A percentile compares a stretch with the other conserved stretches of the same genome.
These are phyloP conservation scores for Cudoniella acicularis DNA, from an alignment of 495 filamentous ascomycete genomes.

Conservation along the genomic window DNA sequence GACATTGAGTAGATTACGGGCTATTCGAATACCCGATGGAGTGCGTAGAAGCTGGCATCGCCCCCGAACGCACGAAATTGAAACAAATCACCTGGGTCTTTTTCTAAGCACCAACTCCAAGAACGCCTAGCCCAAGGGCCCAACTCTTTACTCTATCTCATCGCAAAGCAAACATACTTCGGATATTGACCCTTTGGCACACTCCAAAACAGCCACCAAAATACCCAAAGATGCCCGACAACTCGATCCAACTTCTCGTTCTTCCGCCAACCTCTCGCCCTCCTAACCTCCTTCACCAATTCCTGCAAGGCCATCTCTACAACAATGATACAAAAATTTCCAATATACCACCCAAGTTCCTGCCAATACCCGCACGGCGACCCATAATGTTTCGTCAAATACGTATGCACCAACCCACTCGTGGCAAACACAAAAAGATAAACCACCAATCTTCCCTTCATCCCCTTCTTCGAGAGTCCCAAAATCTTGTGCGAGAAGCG, in stretches of 20 bases:
- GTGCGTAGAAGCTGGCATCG: too few relatives aligned
- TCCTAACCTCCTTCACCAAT: not conserved
- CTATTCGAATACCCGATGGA: too few relatives aligned
- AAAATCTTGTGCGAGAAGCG: not conserved
- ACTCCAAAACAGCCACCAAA: not conserved
- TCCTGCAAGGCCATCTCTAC: not conserved
- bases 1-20: too few relatives aligned
- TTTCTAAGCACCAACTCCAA: too few relatives aligned
- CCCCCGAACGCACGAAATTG: too few relatives aligned
- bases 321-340: not conserved
- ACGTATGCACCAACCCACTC: not conserved
- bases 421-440: not conserved
- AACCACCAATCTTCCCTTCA: not conserved
- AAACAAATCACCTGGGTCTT: too few relatives aligned
- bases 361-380: not conserved
- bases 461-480: not conserved
- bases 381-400: not conserved
- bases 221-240: not conserved
- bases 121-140: too few relatives aligned
- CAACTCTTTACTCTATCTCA: too few relatives aligned
- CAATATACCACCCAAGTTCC: not conserved
- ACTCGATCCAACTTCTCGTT: not conserved
- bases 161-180: not conserved
- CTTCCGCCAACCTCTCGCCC: not conserved
- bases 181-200: not conserved